These are phyloP conservation scores for Smittium culicis DNA, from an alignment of 371 early-diverging fungal genomes.

Conservation along the genomic window DNA sequence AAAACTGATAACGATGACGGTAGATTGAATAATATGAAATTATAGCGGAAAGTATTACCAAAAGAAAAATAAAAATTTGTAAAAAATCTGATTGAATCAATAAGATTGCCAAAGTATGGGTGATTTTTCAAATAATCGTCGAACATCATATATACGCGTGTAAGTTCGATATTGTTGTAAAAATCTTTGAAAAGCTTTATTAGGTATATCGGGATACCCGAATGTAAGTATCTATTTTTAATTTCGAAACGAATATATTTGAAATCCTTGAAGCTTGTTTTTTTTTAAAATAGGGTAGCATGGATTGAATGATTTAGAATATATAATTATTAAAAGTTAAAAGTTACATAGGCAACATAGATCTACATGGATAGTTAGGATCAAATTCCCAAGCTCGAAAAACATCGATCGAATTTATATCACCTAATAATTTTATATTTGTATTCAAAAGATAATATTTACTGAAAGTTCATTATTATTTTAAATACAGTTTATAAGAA, in stretches of 20 bases:
- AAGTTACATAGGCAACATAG: constrained; percentile 9
- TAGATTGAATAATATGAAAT: too few relatives aligned
- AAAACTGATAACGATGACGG: too few relatives aligned
- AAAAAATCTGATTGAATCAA: too few relatives aligned
- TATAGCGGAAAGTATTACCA: too few relatives aligned
- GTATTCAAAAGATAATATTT: not conserved
- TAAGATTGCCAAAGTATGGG: too few relatives aligned
- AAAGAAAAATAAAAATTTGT: too few relatives aligned
- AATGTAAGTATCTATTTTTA: not conserved
- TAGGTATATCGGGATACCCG: not conserved
- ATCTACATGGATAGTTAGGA: constrained; percentile 1
- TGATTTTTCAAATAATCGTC: too few relatives aligned
- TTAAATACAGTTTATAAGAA: too few relatives aligned
- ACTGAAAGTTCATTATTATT: not conserved
- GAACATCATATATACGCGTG: too few relatives aligned
- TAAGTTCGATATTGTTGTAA: not conserved
- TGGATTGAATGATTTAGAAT: not conserved
- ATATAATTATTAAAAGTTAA: constrained; percentile 18
- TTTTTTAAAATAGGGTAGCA: not conserved
- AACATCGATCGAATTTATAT: not conserved
- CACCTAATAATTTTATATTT: not conserved
- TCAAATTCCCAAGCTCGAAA: constrained; percentile 7
- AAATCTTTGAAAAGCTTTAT: not conserved
- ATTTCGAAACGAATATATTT: not conserved
- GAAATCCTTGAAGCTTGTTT: too few relatives aligned